These are phyloP conservation scores for Centrapalus pauciflorus DNA, from an alignment of 129 eudicot species.

Conservation along the genomic window DNA sequence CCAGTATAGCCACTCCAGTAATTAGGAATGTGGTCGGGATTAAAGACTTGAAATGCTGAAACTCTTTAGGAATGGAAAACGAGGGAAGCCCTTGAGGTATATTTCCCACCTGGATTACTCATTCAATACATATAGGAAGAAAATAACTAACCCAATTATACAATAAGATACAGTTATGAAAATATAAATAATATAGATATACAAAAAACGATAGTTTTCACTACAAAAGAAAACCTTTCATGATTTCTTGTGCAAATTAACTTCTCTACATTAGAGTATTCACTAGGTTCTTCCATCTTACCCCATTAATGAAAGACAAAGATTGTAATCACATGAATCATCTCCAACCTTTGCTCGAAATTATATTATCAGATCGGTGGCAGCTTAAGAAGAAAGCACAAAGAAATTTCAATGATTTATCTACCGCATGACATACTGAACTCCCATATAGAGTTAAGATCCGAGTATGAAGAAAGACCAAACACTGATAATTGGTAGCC, in stretches of 20 bases:
- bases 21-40: constrained; percentile 84
- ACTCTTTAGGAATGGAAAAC: constrained; percentile 82
- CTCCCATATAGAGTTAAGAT: too few relatives aligned
- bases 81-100: constrained; percentile 97
- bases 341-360: not conserved
- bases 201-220: not conserved
- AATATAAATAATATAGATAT: not conserved
- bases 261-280: not conserved
- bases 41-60: constrained; percentile 57
- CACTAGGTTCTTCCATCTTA: not conserved
- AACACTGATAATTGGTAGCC: not conserved
- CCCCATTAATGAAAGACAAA: too few relatives aligned
- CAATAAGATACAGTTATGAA: not conserved
- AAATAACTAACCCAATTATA: not conserved
- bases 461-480: too few relatives aligned
- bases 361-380: not conserved
- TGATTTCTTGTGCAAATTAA: not conserved
- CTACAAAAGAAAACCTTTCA: not conserved
- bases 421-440: too few relatives aligned
- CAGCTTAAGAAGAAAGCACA: not conserved
- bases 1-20: constrained; percentile 98
- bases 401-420: not conserved
- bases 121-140: constrained; percentile 7
- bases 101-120: constrained; percentile 67
- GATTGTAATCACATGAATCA: not conserved